phyloP scores from a whole-genome alignment of 371 early-diverging fungal species.

The Actinomucor elegans region DNA sequence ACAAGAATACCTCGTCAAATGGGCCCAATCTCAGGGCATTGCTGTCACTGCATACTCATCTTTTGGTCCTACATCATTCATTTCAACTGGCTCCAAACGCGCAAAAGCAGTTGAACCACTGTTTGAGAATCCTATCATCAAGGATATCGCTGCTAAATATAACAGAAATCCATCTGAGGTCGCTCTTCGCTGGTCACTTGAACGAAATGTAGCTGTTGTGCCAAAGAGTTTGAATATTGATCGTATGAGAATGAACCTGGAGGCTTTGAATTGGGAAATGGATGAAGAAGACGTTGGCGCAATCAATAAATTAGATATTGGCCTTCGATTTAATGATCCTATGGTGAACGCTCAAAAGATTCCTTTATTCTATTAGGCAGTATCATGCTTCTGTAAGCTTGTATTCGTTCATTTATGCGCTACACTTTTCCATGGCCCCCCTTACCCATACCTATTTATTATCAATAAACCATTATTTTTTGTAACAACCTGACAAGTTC shows the following conservation, averaged over 20 bases:
- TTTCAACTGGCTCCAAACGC: neutral
- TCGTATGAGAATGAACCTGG: neutral
- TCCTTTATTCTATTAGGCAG: neutral
- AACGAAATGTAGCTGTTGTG: neutral
- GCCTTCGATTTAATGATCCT: neutral
- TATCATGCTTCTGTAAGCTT: too few species aligned
- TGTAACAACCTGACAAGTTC: too few species aligned
- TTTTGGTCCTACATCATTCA: neutral
- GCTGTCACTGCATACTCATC: neutral
- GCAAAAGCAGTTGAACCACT: neutral
- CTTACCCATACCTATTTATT: too few species aligned
- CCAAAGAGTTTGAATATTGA: neutral
- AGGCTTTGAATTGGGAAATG: neutral
- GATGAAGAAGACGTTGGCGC: neutral
- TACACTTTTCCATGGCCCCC: too few species aligned
- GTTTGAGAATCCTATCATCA: neutral
- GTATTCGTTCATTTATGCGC: too few species aligned
- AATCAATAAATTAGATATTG: neutral
- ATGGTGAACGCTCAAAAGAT: neutral
- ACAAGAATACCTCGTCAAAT: conserved; percentile 51
- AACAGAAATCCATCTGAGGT: neutral
- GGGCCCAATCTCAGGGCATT: conserved; percentile 2
- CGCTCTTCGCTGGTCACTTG: neutral
- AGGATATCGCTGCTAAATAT: neutral
- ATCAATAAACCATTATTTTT: too few species aligned